phyloP scores from a whole-genome alignment of 208 protist genomes.

The Crithidia sp. region DNA sequence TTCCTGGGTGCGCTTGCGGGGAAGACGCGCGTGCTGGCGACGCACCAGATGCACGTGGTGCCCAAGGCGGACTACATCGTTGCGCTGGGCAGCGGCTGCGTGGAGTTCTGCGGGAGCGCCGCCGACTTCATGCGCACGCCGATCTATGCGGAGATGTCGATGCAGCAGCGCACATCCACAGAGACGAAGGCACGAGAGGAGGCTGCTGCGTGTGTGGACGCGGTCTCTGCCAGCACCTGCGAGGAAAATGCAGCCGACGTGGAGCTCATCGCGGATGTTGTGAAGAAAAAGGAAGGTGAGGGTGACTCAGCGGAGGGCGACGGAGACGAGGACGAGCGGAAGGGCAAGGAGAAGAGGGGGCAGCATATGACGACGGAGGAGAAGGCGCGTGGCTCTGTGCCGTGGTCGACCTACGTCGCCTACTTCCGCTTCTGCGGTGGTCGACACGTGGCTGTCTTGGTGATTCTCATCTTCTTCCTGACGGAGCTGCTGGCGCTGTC shows the following conservation, averaged over 20 bases:
- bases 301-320: background rate
- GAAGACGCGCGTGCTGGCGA: constrained; percentile 89
- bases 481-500: constrained; percentile 51
- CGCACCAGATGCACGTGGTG: constrained; percentile 92
- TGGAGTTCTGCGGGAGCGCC: constrained; percentile 35
- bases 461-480: constrained; percentile 51
- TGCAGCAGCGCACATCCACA: background rate
- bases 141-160: constrained; percentile 41
- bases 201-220: too few relatives aligned
- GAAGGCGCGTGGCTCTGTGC: constrained; percentile 58
- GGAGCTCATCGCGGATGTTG: too few relatives aligned
- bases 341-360: background rate
- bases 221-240: too few relatives aligned
- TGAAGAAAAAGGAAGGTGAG: too few relatives aligned
- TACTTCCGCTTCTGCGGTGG: constrained; percentile 76
- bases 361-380: constrained; percentile 58
- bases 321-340: background rate
- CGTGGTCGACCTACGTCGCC: constrained; percentile 47
- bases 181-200: background rate
- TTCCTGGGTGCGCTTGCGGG: constrained; percentile 47
- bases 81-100: constrained; percentile 54
- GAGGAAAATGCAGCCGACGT: too few relatives aligned
- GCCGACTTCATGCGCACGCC: constrained; percentile 34
- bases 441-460: background rate
- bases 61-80: constrained; percentile 81